Evolutionary conservation across 805 yeast genomes (phyloP).

Genomic region (Schizosaccharomyces japonicus): DNA sequence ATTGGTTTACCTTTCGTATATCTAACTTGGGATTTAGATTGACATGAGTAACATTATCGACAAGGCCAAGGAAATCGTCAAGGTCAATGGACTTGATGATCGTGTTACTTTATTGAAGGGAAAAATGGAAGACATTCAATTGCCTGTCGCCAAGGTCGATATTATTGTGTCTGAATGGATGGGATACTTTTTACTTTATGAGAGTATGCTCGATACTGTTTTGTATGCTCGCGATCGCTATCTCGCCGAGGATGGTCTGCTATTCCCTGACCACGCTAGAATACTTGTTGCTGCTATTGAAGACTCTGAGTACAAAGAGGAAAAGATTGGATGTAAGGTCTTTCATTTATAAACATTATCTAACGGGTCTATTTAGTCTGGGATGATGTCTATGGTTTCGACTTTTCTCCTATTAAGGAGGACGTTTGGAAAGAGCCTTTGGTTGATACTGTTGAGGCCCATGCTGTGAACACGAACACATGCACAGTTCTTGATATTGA

Average conservation of each 20-base stretch:
- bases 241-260: constrained; percentile 54
- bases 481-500: constrained; percentile 57
- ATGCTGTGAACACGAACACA: constrained; percentile 50
- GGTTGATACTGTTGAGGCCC: constrained; percentile 78
- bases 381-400: constrained; percentile 87
- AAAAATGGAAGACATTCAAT: constrained; percentile 67
- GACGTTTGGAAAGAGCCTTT: constrained; percentile 80
- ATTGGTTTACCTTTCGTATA: background rate
- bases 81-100: constrained; percentile 60
- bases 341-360: constrained; percentile 11
- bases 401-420: constrained; percentile 71
- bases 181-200: constrained; percentile 92
- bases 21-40: constrained; percentile 14
- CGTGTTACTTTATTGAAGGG: constrained; percentile 77
- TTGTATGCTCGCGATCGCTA: constrained; percentile 81
- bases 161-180: constrained; percentile 95
- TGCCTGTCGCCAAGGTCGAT: constrained; percentile 77
- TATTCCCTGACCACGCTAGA: constrained; percentile 50
- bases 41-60: constrained; percentile 92
- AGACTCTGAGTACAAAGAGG: constrained; percentile 64
- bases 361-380: constrained; percentile 21
- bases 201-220: constrained; percentile 94
- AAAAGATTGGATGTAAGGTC: constrained; percentile 39
- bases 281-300: constrained; percentile 69
- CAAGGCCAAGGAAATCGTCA: constrained; percentile 78